These are phyloP conservation scores for Colletotrichum zoysiae DNA, from an alignment of 2,329 filamentous ascomycete genomes.

Conservation along the genomic window DNA sequence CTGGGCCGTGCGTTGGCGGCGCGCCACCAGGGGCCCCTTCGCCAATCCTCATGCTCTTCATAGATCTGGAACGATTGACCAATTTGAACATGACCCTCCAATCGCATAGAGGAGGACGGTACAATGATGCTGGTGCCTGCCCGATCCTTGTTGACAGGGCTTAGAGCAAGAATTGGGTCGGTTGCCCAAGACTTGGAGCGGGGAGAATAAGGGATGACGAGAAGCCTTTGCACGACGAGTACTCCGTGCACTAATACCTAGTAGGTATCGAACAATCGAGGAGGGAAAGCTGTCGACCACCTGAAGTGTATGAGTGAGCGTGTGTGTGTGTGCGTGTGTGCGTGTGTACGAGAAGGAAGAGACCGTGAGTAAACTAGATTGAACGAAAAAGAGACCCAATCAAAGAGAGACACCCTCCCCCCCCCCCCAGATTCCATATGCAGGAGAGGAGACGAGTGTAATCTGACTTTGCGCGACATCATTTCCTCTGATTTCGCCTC, in stretches of 20 bases:
- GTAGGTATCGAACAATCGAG: conserved; percentile 3
- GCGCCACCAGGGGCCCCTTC: conserved; percentile 41
- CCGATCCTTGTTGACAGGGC: conserved; percentile 39
- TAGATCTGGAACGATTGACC: conserved; percentile 50
- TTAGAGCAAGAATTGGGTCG: conserved; percentile 25
- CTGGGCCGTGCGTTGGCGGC: conserved; percentile 44
- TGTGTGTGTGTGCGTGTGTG: neutral
- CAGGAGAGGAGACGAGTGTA: conserved; percentile 28
- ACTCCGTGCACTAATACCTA: neutral
- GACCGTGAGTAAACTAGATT: neutral
- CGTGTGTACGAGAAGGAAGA: conserved; percentile 1
- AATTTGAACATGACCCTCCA: conserved; percentile 50
- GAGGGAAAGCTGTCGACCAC: neutral
- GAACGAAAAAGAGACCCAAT: conserved; percentile 32
- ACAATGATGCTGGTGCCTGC: conserved; percentile 35
- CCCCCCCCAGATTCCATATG: conserved; percentile 14
- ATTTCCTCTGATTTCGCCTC: conserved; percentile 35
- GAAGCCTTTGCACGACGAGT: conserved; percentile 30
- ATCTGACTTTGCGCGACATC: conserved; percentile 37
- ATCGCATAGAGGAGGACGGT: conserved; percentile 33
- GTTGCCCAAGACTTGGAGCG: conserved; percentile 31
- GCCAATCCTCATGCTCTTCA: conserved; percentile 45
- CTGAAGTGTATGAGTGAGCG: neutral
- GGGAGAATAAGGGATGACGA: conserved; percentile 34
- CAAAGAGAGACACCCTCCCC: conserved; percentile 17